Evolutionary conservation across 2,329 filamentous ascomycete species (phyloP), one percentile per base, ranked within the genome.

Genomic region (Lasiodiplodia theobromae): DNA sequence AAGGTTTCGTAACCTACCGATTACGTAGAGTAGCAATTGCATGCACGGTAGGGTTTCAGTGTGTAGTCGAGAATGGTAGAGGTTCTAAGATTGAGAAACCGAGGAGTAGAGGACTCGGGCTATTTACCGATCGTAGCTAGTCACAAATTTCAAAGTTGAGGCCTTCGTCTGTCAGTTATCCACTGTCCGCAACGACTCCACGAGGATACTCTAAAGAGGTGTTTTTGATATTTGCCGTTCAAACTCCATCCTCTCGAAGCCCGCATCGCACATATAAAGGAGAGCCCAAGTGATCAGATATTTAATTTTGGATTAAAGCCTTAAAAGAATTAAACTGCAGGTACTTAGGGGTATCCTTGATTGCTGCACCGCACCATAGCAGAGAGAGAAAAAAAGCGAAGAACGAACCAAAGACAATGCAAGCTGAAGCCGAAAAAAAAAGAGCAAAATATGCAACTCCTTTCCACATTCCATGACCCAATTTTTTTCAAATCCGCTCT

Each of bases 271-370:
- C 18, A 18, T 1, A 16, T 2, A n/a, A n/a, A 47, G 18, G n/a
- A 47, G 40, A 16, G 12, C 2, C n/a, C 40, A 47, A 47, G 6
- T 47, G 7, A 44, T 47, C 6, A 7, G n/a, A n/a, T 4, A n/a
- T 28, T 28, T 40, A 14, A 21, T 10, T 47, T 21, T n/a, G 0
- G 18, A 47, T 47, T 47, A 21, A 44, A 60, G 16, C 28, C 11
- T 31, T 25, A 25, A 16, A 23, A 60, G n/a, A 60, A 47, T 4
- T 6, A 60, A 47, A 49, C 21, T 28, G 38, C 37, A 23, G 14
- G 38, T 60, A 47, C 44, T 47, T 31, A 34, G 38, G 57, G 57
- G 54, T 60, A 60, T 60, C 57, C 57, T 60, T 16, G 23, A 47
- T 23, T 40, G 38, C 37, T 31, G n/a, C 47, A 51, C 7, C 10